Conservation (phyloP, 345 rosid genomes). For the Gossypium bickii region DNA sequence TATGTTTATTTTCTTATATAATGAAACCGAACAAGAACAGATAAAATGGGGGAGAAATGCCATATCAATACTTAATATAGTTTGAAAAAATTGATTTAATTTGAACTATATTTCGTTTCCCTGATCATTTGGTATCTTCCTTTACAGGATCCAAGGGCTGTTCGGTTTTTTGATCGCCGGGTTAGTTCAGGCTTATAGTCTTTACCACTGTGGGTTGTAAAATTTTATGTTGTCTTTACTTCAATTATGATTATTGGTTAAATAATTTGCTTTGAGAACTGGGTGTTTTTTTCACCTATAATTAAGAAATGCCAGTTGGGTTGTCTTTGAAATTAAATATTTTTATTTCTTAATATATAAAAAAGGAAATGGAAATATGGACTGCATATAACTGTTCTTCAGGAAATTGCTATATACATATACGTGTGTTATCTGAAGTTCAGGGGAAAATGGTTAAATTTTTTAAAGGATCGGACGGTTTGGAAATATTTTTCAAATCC, state of each 20-base stretch:
- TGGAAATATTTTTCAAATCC: background rate
- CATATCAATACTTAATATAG: background rate
- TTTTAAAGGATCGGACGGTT: background rate
- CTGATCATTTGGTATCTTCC: constrained; percentile 5
- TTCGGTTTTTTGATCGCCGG: constrained; percentile 89
- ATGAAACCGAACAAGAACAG: background rate
- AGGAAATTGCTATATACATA: background rate
- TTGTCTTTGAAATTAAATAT: background rate
- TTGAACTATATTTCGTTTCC: background rate
- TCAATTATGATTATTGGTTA: background rate
- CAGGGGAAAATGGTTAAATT: background rate
- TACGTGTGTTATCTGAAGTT: background rate
- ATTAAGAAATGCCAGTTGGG: background rate
- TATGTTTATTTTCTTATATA: background rate
- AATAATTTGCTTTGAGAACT: background rate
- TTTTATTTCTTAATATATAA: background rate
- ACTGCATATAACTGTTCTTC: background rate
- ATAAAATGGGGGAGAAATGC: background rate
- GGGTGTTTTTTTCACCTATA: background rate
- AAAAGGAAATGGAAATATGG: background rate
- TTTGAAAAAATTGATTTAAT: background rate
- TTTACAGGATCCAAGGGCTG: constrained; percentile 77
- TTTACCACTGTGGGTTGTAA: background rate
- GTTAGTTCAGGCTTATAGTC: constrained; percentile 39
- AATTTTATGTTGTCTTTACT: background rate